These are phyloP conservation scores for Singerocomus rubriflavus DNA, from an alignment of 1,284 basidiomycete genomes.

Conservation along the genomic window DNA sequence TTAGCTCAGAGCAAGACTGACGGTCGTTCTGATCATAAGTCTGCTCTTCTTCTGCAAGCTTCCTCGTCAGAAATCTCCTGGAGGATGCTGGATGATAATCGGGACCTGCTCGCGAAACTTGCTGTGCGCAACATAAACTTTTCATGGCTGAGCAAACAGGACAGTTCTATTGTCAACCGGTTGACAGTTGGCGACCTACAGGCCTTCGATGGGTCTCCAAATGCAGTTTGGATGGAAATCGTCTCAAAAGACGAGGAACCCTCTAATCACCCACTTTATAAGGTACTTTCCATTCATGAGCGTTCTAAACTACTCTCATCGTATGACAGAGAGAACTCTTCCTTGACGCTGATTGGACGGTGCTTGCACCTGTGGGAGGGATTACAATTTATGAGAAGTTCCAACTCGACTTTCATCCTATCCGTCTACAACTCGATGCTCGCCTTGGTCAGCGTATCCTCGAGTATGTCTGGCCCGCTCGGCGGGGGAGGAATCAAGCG, in stretches of 20 bases:
- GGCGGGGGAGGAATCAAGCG: constrained; percentile 43
- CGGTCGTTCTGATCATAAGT: constrained; percentile 72
- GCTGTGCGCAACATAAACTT: constrained; percentile 80
- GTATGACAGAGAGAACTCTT: constrained; percentile 56
- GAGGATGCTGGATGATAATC: constrained; percentile 83
- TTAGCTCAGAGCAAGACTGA: constrained; percentile 75
- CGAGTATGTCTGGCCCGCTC: constrained; percentile 85
- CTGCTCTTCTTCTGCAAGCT: constrained; percentile 79
- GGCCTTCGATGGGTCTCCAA: constrained; percentile 85
- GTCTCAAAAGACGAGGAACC: constrained; percentile 73
- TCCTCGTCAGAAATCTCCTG: constrained; percentile 89
- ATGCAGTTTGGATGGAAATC: constrained; percentile 89
- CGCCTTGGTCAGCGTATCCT: constrained; percentile 80
- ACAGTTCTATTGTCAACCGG: constrained; percentile 84
- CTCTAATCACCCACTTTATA: constrained; percentile 61
- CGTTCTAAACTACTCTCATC: constrained; percentile 7
- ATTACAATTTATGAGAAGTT: constrained; percentile 90
- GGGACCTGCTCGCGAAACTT: constrained; percentile 82
- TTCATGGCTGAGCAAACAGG: constrained; percentile 84
- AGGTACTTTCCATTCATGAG: constrained; percentile 42
- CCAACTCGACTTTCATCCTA: constrained; percentile 80
- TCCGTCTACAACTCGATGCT: constrained; percentile 85
- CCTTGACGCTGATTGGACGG: constrained; percentile 73
- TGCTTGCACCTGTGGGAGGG: constrained; percentile 89
- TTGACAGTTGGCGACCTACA: constrained; percentile 76